phyloP scores from a whole-genome alignment of 768 basidiomycete species.

The Amanita jacksonii region DNA sequence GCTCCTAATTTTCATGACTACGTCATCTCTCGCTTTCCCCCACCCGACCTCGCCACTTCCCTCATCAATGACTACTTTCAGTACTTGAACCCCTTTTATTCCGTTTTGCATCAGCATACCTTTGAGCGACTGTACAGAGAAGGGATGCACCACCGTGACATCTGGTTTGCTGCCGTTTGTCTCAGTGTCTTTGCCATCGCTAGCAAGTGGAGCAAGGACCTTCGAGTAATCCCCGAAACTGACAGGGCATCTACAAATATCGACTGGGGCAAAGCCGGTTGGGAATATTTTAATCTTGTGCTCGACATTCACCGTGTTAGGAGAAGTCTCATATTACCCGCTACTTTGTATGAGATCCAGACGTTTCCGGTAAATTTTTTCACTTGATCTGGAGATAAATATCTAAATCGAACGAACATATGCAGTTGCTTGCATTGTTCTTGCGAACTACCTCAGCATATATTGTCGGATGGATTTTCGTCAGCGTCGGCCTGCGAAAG shows the following conservation, averaged over 20 bases:
- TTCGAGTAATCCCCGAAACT: slow-evolving; percentile 36
- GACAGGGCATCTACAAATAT: slow-evolving; percentile 18
- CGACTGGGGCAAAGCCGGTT: slow-evolving; percentile 48
- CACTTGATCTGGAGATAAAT: neutral
- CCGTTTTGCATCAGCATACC: slow-evolving; percentile 62
- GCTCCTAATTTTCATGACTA: slow-evolving; percentile 20
- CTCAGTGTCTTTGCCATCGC: slow-evolving; percentile 61
- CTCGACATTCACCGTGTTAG: slow-evolving; percentile 40
- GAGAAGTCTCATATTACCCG: slow-evolving; percentile 43
- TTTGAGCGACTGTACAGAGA: slow-evolving; percentile 53
- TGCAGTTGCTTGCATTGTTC: slow-evolving; percentile 46
- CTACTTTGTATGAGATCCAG: slow-evolving; percentile 56
- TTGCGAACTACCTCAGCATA: slow-evolving; percentile 38
- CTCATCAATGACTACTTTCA: slow-evolving; percentile 66
- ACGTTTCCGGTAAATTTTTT: slow-evolving; percentile 21
- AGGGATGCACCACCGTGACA: slow-evolving; percentile 41
- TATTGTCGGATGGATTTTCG: slow-evolving; percentile 44
- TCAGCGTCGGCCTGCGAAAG: slow-evolving; percentile 48
- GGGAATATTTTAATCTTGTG: slow-evolving; percentile 56
- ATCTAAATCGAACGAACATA: neutral
- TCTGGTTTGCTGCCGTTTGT: slow-evolving; percentile 54
- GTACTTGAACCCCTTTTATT: slow-evolving; percentile 47
- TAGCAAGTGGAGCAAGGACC: slow-evolving; percentile 55
- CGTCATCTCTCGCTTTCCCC: slow-evolving; percentile 45
- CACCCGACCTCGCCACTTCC: slow-evolving; percentile 42